Conservation (phyloP, 176 grass and related monocot genomes). For the Carex myosuroides region DNA sequence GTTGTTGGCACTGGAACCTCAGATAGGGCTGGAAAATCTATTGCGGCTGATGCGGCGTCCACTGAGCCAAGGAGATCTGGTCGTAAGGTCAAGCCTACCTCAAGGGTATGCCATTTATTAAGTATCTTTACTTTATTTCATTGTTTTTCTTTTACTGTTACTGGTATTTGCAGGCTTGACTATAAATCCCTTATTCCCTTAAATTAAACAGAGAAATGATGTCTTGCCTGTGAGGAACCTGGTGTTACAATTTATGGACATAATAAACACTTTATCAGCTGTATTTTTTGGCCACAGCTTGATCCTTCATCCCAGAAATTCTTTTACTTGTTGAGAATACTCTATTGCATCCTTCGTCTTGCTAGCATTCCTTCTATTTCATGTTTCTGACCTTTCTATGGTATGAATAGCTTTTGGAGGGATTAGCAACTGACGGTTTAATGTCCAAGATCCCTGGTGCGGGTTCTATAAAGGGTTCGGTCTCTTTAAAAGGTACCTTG, state of each 20-base stretch:
- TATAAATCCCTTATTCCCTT: neutral
- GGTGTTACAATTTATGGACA: neutral
- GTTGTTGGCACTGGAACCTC: constrained; percentile 10
- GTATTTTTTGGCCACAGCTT: neutral
- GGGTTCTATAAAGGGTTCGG: neutral
- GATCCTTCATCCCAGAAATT: neutral
- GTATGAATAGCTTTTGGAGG: constrained; percentile 25
- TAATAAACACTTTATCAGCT: neutral
- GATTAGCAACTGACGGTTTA: constrained; percentile 23
- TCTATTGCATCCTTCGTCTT: neutral
- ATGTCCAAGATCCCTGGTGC: constrained; percentile 28
- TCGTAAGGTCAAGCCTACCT: constrained; percentile 37
- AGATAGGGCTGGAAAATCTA: constrained; percentile 12
- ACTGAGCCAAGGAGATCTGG: constrained; percentile 31
- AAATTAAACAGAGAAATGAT: neutral
- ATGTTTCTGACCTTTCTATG: neutral
- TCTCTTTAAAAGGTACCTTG: neutral
- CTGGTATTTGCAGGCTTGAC: neutral
- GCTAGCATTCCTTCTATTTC: neutral
- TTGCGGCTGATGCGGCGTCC: neutral
- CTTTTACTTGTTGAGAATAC: neutral
- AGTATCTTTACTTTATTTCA: neutral
- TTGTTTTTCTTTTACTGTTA: neutral
- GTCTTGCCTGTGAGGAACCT: neutral
- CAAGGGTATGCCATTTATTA: constrained; percentile 24